Percentiles rank a stretch among this genome's conserved stretches.
phyloP scores from a whole-genome alignment of 129 eudicot species.

The Heracleum sosnowskyi region DNA sequence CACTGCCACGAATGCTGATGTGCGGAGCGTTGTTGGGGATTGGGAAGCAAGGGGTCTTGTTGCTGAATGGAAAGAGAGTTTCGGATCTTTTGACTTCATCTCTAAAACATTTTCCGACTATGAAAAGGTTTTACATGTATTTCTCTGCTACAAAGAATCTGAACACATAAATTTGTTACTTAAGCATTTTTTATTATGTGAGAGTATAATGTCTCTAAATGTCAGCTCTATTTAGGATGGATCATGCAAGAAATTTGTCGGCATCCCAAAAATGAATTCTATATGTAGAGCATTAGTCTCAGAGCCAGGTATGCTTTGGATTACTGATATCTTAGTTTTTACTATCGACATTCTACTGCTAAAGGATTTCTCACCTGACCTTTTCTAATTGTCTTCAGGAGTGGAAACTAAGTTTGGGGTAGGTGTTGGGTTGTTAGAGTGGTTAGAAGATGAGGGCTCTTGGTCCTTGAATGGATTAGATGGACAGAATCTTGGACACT shows the following conservation, averaged over 20 bases:
- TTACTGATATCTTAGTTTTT: neutral
- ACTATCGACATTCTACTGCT: neutral
- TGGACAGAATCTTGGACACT: slow-evolving; percentile 69
- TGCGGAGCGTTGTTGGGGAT: slow-evolving; percentile 48
- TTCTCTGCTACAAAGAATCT: neutral
- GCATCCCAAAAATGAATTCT: slow-evolving; percentile 95
- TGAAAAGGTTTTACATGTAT: slow-evolving; percentile 83
- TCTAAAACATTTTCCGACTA: slow-evolving; percentile 48
- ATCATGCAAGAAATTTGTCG: slow-evolving; percentile 70
- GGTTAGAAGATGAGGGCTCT: slow-evolving; percentile 53
- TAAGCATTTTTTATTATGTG: neutral
- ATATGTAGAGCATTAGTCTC: slow-evolving; percentile 72
- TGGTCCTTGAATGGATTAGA: slow-evolving; percentile 68
- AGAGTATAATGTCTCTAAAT: slow-evolving; percentile 20
- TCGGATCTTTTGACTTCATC: slow-evolving; percentile 65
- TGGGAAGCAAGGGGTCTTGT: slow-evolving; percentile 92
- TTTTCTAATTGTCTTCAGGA: slow-evolving; percentile 36
- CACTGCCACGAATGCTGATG: slow-evolving; percentile 46
- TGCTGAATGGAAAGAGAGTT: slow-evolving; percentile 82
- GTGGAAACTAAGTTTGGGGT: slow-evolving; percentile 69
- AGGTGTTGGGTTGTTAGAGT: slow-evolving; percentile 69
- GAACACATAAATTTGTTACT: neutral
- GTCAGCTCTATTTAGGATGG: slow-evolving; percentile 47
- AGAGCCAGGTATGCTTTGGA: slow-evolving; percentile 52
- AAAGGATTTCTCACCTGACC: neutral